Base-by-base conservation (phyloP, 2,329 filamentous ascomycete genomes). In the Aspergillus jensenii region DNA sequence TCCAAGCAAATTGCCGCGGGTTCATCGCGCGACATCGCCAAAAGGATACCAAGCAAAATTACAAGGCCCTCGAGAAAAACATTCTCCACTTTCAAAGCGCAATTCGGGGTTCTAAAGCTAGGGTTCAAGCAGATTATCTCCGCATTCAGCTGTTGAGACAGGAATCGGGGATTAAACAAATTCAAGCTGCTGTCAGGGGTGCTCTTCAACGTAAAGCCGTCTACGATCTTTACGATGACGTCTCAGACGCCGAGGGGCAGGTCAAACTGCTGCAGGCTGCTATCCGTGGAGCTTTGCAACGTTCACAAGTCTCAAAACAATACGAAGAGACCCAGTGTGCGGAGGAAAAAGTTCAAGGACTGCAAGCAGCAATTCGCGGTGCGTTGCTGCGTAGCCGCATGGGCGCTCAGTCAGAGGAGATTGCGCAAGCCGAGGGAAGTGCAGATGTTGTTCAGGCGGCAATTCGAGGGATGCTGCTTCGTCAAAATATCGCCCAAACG, bases 11-110 rank as follows among this genome's bases (percentile, higher is more conserved):
- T 6, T 84, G 86, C 3, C 87, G 93, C 48, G 93, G 91, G 3
- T 89, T 90, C 70, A 78, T 97, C 40, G 82, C 88, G 23, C 86
- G 95, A 60, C 83, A 80, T 51, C 82, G 82, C 40, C 80, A 89
- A 68, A 78, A 79, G 60, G 81, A 84, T 41, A 85, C 87, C 59
- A 85, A 84, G 56, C 83, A 87, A 69, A 91, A 87, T 85, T 91
- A 90, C 84, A 86, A 87, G 68, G 84, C 83, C 52, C 84, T 87
- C 55, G 89, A 93, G 72, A 79, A 81, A 6, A 84, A 91, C 60
- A 83, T 98, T 46, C 76, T 95, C 59, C 86, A 87, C 67, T 79
- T 99, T 12, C 95, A 99, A 74, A 96, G 87, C 71, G 80, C 96
- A 47, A 75, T 92, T 82, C 84, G 90, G 85, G 80, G 77, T 70